These are phyloP conservation scores for Taxawa tesnikishii DNA, from an alignment of 2,329 filamentous ascomycete species.

Conservation along the genomic window DNA sequence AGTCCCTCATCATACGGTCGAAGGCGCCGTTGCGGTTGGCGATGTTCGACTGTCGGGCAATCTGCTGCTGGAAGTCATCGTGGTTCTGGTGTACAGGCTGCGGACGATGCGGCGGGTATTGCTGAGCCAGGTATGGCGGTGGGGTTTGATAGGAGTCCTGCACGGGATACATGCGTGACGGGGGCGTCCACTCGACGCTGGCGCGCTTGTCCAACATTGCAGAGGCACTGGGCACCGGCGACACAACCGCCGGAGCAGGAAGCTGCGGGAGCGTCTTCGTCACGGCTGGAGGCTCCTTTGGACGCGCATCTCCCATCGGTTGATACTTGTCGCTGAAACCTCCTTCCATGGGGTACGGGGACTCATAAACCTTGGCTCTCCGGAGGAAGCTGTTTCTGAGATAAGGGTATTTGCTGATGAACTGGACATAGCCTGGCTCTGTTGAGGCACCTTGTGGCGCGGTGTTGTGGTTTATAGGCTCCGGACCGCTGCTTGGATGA, in stretches of 20 bases:
- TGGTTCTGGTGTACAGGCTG: constrained; percentile 29
- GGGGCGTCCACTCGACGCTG: constrained; percentile 20
- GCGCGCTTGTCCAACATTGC: constrained; percentile 8
- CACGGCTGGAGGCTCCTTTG: neutral
- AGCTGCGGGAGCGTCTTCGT: neutral
- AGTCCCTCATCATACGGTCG: constrained; percentile 19
- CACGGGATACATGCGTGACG: constrained; percentile 15
- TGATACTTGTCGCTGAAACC: neutral
- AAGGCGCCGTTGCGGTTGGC: constrained; percentile 20
- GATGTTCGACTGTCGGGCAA: constrained; percentile 18
- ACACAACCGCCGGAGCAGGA: neutral
- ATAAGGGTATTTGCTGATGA: neutral
- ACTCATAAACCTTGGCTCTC: neutral
- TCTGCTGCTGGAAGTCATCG: constrained; percentile 30
- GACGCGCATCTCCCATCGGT: neutral
- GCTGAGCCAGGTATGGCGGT: neutral
- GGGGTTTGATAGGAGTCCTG: constrained; percentile 4
- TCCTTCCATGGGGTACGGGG: neutral
- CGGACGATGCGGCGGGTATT: constrained; percentile 2
- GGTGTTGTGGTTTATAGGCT: neutral
- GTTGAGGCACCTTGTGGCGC: neutral
- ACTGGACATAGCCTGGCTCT: neutral
- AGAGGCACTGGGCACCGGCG: constrained; percentile 13
- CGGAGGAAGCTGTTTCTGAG: neutral
- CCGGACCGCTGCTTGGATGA: neutral